A percentile compares a stretch with the other conserved stretches of the same genome.
Conservation (phyloP, 2,329 filamentous ascomycete genomes). For the Ophiostoma sp. region DNA sequence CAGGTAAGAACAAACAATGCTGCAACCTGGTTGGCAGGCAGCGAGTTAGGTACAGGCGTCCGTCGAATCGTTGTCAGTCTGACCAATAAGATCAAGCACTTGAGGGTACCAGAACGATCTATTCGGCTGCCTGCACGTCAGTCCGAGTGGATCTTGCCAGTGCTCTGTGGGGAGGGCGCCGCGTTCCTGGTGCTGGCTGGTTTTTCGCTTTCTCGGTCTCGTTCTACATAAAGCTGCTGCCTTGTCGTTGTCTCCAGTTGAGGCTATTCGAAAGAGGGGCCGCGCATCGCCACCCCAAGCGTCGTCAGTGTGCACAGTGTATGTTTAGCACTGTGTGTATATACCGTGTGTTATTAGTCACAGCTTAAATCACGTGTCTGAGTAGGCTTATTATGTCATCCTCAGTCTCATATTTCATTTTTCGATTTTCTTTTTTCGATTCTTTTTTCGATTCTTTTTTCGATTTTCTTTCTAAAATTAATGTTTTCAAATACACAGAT, state of each 20-base stretch:
- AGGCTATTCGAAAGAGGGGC: constrained; percentile 5
- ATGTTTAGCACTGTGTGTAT: background rate
- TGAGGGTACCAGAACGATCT: too few relatives aligned
- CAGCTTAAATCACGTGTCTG: background rate
- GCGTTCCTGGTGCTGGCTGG: background rate
- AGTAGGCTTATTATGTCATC: too few relatives aligned
- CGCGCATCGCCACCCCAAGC: constrained; percentile 2
- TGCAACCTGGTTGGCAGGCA: background rate
- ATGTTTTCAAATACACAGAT: too few relatives aligned
- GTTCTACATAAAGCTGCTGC: background rate
- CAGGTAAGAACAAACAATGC: constrained; percentile 2
- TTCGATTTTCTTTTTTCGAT: too few relatives aligned
- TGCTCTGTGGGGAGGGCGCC: background rate
- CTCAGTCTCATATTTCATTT: too few relatives aligned
- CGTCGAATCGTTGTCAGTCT: background rate
- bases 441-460: too few relatives aligned
- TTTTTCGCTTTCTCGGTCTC: constrained; percentile 1
- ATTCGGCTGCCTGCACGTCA: constrained; percentile 8
- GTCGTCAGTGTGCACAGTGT: background rate
- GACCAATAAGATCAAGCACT: background rate
- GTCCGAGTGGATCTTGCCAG: background rate
- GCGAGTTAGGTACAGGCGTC: background rate
- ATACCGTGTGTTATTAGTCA: background rate
- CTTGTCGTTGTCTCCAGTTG: constrained; percentile 2
- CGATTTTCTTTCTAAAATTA: too few relatives aligned